phyloP scores from a whole-genome alignment of 2,329 filamentous ascomycete species.

The Apiospora hydei region DNA sequence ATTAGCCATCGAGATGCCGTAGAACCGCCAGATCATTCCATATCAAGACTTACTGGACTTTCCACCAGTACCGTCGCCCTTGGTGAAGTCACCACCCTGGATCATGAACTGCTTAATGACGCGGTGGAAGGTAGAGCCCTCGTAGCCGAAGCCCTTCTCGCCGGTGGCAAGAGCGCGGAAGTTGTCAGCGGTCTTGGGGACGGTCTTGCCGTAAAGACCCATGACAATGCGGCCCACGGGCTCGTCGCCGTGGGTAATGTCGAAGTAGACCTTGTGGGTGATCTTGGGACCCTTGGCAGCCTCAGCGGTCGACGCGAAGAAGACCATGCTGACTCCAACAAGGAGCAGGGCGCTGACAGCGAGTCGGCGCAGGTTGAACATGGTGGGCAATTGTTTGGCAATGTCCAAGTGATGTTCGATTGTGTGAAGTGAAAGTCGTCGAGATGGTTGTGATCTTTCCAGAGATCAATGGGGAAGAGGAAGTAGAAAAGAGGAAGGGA shows the following conservation, averaged over 20 bases:
- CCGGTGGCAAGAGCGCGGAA: constrained; percentile 83
- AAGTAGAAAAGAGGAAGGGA: not conserved
- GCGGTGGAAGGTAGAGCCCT: constrained; percentile 85
- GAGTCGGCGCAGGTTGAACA: constrained; percentile 78
- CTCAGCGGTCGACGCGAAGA: constrained; percentile 77
- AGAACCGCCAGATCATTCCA: too few relatives aligned
- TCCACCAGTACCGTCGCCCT: constrained; percentile 81
- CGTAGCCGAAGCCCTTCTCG: constrained; percentile 86
- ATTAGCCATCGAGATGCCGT: not conserved
- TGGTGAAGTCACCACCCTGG: constrained; percentile 89
- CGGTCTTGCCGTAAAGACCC: constrained; percentile 87
- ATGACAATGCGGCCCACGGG: constrained; percentile 77
- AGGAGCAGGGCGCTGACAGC: constrained; percentile 78
- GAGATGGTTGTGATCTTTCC: constrained; percentile 24
- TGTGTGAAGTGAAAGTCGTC: constrained; percentile 26
- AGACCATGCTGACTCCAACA: constrained; percentile 75
- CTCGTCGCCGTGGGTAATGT: constrained; percentile 80
- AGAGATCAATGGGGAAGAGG: constrained; percentile 12
- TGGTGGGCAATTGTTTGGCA: constrained; percentile 51
- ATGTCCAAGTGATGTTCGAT: constrained; percentile 26
- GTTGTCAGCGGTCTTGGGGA: constrained; percentile 78
- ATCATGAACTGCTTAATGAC: constrained; percentile 94
- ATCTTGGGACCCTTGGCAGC: constrained; percentile 91
- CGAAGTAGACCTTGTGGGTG: constrained; percentile 93
- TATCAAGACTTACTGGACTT: constrained; percentile 73